Evolutionary conservation across 169 alveolate species (phyloP).

Genomic region (Plasmodium ovale): DNA sequence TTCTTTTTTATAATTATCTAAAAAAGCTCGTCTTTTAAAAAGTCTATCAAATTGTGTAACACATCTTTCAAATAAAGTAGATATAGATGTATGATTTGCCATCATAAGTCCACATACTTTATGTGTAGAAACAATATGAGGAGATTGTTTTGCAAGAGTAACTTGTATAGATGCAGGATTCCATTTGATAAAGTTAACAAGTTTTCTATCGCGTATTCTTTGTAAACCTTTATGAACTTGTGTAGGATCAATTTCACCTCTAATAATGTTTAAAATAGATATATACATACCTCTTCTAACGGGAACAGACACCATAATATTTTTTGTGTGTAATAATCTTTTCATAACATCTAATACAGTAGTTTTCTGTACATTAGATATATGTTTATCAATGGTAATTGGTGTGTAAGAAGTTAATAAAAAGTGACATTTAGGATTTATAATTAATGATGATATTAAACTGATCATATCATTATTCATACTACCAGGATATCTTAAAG

Average conservation of each 20-base stretch:
- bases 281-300: conserved; percentile 81
- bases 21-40: conserved; percentile 96
- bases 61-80: conserved; percentile 92
- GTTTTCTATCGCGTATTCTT: conserved; percentile 82
- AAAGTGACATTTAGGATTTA: conserved; percentile 99
- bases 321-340: conserved; percentile 96
- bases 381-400: conserved; percentile 80
- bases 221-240: conserved; percentile 82
- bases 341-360: conserved; percentile 99
- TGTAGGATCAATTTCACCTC: conserved; percentile 83
- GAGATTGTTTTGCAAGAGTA: conserved; percentile 97
- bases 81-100: conserved; percentile 99
- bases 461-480: conserved; percentile 98
- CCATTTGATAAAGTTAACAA: conserved; percentile 96
- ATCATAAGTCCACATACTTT: conserved; percentile 98
- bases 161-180: conserved; percentile 99
- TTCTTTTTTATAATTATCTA: conserved; percentile 94
- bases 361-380: conserved; percentile 92
- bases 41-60: conserved; percentile 94
- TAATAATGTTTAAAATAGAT: conserved; percentile 80
- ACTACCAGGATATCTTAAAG: conserved; percentile 97
- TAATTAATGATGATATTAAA: conserved; percentile 97
- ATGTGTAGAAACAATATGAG: conserved; percentile 95
- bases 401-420: conserved; percentile 99
- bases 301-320: conserved; percentile 93